Evolutionary conservation across 2,329 filamentous ascomycete genomes (phyloP).

Genomic region (Aspergillus alliaceus): DNA sequence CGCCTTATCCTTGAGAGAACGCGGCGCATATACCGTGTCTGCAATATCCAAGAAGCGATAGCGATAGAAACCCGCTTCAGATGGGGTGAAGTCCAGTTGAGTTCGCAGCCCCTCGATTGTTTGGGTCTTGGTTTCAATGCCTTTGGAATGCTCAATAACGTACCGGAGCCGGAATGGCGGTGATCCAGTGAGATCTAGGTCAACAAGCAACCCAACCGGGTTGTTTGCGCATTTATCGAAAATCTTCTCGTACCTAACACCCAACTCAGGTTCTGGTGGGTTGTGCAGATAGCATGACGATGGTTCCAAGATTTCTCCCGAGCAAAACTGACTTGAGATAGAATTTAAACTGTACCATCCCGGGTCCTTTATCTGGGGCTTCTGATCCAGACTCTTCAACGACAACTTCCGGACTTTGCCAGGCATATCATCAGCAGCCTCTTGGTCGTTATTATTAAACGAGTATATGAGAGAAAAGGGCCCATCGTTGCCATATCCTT

Average conservation of each 20-base stretch:
- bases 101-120: slow-evolving; percentile 71
- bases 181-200: slow-evolving; percentile 86
- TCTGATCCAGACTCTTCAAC: slow-evolving; percentile 57
- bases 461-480: slow-evolving; percentile 75
- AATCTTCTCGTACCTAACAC: slow-evolving; percentile 74
- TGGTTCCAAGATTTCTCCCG: slow-evolving; percentile 87
- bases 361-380: slow-evolving; percentile 69
- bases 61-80: slow-evolving; percentile 77
- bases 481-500: slow-evolving; percentile 57
- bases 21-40: slow-evolving; percentile 75
- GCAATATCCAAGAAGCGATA: slow-evolving; percentile 81
- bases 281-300: slow-evolving; percentile 92
- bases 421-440: slow-evolving; percentile 63
- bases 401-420: slow-evolving; percentile 60
- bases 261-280: slow-evolving; percentile 79
- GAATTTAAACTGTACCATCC: slow-evolving; percentile 85
- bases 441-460: slow-evolving; percentile 75
- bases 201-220: slow-evolving; percentile 84
- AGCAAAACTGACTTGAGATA: slow-evolving; percentile 76
- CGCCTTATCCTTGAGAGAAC: slow-evolving; percentile 61
- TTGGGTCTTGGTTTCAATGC: slow-evolving; percentile 55
- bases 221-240: slow-evolving; percentile 94
- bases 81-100: slow-evolving; percentile 81
- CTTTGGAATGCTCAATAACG: slow-evolving; percentile 63
- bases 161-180: slow-evolving; percentile 88